These are phyloP conservation scores for Dothideomycetidae sp. DNA, from an alignment of 2,329 filamentous ascomycete species.

Conservation along the genomic window DNA sequence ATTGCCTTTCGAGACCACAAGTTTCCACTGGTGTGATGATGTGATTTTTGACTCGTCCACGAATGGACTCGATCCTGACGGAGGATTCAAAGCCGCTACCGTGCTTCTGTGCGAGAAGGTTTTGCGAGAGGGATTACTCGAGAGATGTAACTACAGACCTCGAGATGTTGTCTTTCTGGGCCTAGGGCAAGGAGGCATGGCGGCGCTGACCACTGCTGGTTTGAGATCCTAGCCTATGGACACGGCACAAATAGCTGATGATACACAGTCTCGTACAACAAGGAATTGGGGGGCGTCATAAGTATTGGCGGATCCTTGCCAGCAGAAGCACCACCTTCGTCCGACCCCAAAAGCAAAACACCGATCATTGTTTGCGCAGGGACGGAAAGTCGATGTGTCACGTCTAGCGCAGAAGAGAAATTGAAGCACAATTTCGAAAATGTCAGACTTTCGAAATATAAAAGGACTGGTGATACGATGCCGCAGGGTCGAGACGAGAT, in stretches of 20 bases:
- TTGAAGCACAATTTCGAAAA: slow-evolving; percentile 41
- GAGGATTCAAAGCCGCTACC: slow-evolving; percentile 33
- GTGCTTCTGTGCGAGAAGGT: slow-evolving; percentile 31
- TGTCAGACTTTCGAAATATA: slow-evolving; percentile 56
- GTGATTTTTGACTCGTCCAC: slow-evolving; percentile 39
- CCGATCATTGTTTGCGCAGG: slow-evolving; percentile 50
- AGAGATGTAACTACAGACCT: slow-evolving; percentile 35
- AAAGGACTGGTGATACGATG: slow-evolving; percentile 62
- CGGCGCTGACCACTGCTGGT: slow-evolving; percentile 31
- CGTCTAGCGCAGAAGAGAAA: slow-evolving; percentile 47
- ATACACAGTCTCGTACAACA: slow-evolving; percentile 8
- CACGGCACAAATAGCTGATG: slow-evolving; percentile 5
- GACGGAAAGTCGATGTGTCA: slow-evolving; percentile 34
- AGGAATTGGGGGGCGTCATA: slow-evolving; percentile 44
- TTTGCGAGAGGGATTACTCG: slow-evolving; percentile 31
- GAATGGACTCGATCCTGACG: slow-evolving; percentile 40
- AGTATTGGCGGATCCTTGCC: slow-evolving; percentile 49
- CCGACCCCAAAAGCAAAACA: slow-evolving; percentile 42
- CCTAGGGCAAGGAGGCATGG: slow-evolving; percentile 45
- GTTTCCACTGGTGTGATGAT: slow-evolving; percentile 50
- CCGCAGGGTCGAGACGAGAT: slow-evolving; percentile 73
- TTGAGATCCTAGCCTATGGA: not conserved
- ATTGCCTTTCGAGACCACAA: slow-evolving; percentile 53
- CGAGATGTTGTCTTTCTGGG: slow-evolving; percentile 41
- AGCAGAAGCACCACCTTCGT: slow-evolving; percentile 28